Evolutionary conservation across 78 protist species (phyloP).

Genomic region (Guillardia theta): DNA sequence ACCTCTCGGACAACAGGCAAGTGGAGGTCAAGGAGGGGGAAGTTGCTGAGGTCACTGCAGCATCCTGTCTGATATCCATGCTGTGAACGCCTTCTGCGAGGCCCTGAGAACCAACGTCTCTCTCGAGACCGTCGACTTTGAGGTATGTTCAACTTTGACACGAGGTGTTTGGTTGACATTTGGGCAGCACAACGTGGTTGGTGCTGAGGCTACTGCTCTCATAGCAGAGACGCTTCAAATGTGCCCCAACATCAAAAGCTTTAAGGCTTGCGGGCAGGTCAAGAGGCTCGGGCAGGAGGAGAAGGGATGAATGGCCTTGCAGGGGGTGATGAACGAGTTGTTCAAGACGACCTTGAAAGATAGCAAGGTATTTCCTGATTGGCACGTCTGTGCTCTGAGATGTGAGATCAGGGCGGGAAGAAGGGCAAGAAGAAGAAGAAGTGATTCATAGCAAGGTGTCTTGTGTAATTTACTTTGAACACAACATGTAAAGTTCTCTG

Average conservation of each 20-base stretch:
- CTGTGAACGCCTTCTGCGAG: neutral
- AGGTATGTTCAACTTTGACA: neutral
- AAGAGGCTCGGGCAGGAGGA: too few relatives aligned
- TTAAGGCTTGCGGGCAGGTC: neutral
- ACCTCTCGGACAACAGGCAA: conserved; percentile 34
- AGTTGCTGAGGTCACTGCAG: too few relatives aligned
- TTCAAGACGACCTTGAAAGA: neutral
- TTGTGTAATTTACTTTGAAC: neutral
- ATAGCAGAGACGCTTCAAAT: neutral
- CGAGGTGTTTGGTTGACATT: neutral
- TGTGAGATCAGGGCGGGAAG: neutral
- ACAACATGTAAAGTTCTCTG: too few relatives aligned
- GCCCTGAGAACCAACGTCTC: neutral
- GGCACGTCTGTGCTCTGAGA: too few relatives aligned
- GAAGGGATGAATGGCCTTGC: too few relatives aligned
- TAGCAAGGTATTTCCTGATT: too few relatives aligned
- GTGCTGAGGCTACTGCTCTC: neutral
- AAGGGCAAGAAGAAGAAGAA: conserved; percentile 1
- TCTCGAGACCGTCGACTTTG: neutral
- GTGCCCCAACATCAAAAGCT: neutral
- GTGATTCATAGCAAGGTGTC: neutral
- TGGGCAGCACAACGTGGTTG: neutral
- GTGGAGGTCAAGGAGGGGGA: too few relatives aligned
- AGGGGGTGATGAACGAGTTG: neutral
- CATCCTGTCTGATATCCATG: neutral